phyloP scores from a whole-genome alignment of 129 eudicot species.

The Saussurea involucrata region DNA sequence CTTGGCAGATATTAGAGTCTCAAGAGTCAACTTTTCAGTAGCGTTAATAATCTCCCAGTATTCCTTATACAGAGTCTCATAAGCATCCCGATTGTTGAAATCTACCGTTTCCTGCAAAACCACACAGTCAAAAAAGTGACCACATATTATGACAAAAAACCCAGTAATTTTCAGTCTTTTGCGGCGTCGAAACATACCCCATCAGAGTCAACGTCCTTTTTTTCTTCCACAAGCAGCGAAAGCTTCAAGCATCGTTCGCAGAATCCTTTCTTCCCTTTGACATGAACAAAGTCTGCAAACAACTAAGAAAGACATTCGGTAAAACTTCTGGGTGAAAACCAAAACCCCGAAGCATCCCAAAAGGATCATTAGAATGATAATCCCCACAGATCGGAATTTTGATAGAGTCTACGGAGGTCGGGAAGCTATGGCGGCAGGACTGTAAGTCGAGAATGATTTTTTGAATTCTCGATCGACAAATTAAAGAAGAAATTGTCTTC shows the following conservation, averaged over 20 bases:
- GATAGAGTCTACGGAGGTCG: no score
- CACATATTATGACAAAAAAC: neutral
- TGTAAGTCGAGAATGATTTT: no score
- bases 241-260: conserved; percentile 66
- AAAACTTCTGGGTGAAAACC: no score
- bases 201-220: conserved; percentile 59
- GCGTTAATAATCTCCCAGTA: conserved; percentile 63
- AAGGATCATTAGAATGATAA: no score
- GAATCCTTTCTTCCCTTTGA: conserved; percentile 65
- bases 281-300: conserved; percentile 42
- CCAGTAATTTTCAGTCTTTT: neutral
- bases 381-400: no score
- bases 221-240: conserved; percentile 68
- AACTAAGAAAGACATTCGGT: no score
- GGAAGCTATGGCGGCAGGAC: no score
- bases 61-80: conserved; percentile 76
- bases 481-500: conserved; percentile 17
- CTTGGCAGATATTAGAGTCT: conserved; percentile 40
- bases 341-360: no score
- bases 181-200: conserved; percentile 51
- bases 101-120: conserved; percentile 68
- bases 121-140: no score
- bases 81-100: conserved; percentile 53
- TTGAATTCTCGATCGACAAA: conserved; percentile 2
- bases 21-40: conserved; percentile 47